Evolutionary conservation across 2,329 filamentous ascomycete genomes (phyloP).

Genomic region (Penicillium sp.): DNA sequence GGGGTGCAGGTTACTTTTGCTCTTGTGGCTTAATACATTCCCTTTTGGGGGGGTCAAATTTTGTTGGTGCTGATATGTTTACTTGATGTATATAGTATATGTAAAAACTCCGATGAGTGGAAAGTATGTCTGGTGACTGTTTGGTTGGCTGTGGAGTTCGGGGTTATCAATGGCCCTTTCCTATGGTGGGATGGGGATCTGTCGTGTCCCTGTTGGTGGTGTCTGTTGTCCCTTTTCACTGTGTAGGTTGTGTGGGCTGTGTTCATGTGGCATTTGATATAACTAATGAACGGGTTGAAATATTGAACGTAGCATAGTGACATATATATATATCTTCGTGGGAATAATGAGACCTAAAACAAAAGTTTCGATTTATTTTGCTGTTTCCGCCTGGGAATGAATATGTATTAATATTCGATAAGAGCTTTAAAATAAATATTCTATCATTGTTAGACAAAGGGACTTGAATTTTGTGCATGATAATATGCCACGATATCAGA

Average conservation of each 20-base stretch:
- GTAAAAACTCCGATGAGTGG: too few species aligned
- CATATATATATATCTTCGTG: not conserved
- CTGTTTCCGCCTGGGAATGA: too few species aligned
- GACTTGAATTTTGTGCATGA: not conserved
- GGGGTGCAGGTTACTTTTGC: not conserved
- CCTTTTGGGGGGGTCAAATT: not conserved
- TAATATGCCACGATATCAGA: not conserved
- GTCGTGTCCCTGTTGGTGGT: not conserved
- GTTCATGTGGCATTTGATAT: too few species aligned
- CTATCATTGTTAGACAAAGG: not conserved
- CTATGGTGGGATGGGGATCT: not conserved
- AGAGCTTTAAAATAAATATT: not conserved
- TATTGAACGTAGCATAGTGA: accelerated
- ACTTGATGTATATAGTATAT: not conserved
- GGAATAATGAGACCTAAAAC: too few species aligned
- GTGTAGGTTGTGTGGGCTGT: too few species aligned
- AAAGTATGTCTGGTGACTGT: not conserved
- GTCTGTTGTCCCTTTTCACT: not conserved
- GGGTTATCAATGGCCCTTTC: not conserved
- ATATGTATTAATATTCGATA: not conserved
- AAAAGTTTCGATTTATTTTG: too few species aligned
- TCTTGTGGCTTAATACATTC: not conserved
- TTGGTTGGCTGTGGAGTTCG: not conserved
- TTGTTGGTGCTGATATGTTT: too few species aligned
- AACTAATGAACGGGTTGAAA: too few species aligned